Percentiles rank a stretch among this genome's conserved stretches.
Evolutionary conservation across 73 alveolate genomes (phyloP).

Genomic region (Paramecium biaurelia): DNA sequence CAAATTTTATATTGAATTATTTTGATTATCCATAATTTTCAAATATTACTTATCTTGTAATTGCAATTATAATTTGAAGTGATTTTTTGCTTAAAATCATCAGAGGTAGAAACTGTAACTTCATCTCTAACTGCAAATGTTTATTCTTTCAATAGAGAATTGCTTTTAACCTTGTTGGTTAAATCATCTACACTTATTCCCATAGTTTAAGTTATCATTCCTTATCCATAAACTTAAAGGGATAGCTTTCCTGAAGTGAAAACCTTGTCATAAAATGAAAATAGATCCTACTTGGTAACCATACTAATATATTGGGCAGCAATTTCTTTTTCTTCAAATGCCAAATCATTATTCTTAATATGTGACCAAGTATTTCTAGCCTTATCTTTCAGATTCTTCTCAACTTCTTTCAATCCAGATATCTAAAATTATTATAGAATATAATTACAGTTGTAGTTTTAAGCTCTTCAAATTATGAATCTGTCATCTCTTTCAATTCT

Average conservation of each 20-base stretch:
- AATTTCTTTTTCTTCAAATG: slow-evolving; percentile 38
- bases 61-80: background rate
- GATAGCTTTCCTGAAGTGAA: background rate
- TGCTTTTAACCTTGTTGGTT: background rate
- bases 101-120: background rate
- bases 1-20: background rate
- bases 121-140: background rate
- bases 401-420: background rate
- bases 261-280: background rate
- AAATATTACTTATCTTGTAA: background rate
- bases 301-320: background rate
- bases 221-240: slow-evolving; percentile 24
- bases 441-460: background rate
- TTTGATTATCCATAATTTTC: background rate
- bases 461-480: background rate
- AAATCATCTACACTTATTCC: background rate
- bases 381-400: background rate
- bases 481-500: slow-evolving; percentile 29
- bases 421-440: background rate
- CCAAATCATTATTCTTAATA: slow-evolving; percentile 22
- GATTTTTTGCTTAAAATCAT: background rate
- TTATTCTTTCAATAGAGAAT: background rate
- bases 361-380: slow-evolving; percentile 19
- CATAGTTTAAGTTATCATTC: background rate
- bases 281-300: background rate